A percentile compares a stretch with the other conserved stretches of the same genome.
These are phyloP conservation scores for Lasiodiplodia gonubiensis DNA, from an alignment of 2,329 filamentous ascomycete genomes.

Conservation along the genomic window DNA sequence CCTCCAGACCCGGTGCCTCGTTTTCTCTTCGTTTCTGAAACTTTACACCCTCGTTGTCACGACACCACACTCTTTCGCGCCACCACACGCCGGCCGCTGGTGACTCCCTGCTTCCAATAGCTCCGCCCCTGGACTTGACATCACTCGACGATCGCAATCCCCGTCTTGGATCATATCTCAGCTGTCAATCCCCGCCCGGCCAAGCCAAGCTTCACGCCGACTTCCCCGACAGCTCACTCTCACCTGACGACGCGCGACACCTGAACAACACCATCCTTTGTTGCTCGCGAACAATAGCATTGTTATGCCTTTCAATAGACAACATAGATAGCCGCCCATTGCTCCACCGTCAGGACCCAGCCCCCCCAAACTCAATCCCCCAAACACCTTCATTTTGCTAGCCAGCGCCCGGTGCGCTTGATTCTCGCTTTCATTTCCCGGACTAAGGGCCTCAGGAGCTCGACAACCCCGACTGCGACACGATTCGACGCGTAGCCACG, in stretches of 20 bases:
- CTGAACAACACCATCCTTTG: background rate
- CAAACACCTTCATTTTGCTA: background rate
- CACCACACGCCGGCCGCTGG: constrained; percentile 24
- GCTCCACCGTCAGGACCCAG: no score
- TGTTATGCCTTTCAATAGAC: constrained; percentile 22
- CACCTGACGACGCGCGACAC: constrained; percentile 16
- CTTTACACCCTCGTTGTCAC: constrained; percentile 11
- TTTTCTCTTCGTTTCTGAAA: constrained; percentile 22
- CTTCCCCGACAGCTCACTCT: constrained; percentile 13
- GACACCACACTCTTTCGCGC: background rate
- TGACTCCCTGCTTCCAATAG: background rate
- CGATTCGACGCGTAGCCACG: constrained; percentile 22
- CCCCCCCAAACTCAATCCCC: background rate
- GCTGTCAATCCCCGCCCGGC: background rate
- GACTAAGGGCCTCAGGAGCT: constrained; percentile 19
- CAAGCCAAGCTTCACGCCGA: constrained; percentile 1
- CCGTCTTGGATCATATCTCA: constrained; percentile 10
- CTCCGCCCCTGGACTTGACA: constrained; percentile 10
- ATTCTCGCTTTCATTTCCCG: constrained; percentile 1
- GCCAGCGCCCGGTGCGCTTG: constrained; percentile 17
- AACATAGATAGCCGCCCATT: constrained; percentile 28
- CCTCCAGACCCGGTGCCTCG: constrained; percentile 16
- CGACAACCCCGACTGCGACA: constrained; percentile 18
- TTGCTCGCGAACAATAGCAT: constrained; percentile 9
- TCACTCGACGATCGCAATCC: constrained; percentile 18